Conservation (phyloP, 805 yeast species). For the Metschnikowia lochheadii region DNA sequence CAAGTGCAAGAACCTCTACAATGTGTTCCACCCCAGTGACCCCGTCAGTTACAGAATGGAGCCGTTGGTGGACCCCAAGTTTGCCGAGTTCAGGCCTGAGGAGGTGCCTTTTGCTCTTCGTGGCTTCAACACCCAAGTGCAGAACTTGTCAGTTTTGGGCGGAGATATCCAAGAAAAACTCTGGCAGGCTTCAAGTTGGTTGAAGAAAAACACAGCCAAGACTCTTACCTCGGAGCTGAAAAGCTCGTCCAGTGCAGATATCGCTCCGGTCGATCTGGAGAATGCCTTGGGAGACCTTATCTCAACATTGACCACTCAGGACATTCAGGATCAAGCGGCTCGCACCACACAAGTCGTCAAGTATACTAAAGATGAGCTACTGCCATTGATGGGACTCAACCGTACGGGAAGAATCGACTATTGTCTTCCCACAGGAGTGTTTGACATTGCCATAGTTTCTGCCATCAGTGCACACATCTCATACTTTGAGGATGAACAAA, state of each 20-base stretch:
- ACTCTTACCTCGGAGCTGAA: not conserved
- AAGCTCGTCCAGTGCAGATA: conserved; percentile 13
- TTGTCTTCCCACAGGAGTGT: conserved; percentile 67
- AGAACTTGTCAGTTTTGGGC: conserved; percentile 37
- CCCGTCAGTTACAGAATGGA: conserved; percentile 89
- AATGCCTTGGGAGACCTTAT: conserved; percentile 41
- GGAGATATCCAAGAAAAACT: conserved; percentile 36
- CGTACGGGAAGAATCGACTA: conserved; percentile 79
- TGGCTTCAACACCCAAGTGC: conserved; percentile 49
- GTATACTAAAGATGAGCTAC: conserved; percentile 27
- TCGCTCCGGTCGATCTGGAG: conserved; percentile 19
- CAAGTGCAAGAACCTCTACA: conserved; percentile 63
- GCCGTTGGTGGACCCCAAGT: conserved; percentile 60
- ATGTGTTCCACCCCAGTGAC: conserved; percentile 85
- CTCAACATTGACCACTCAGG: conserved; percentile 21
- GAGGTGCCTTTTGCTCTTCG: conserved; percentile 52
- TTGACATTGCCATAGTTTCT: conserved; percentile 74
- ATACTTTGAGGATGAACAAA: conserved; percentile 81
- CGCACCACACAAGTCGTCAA: conserved; percentile 23
- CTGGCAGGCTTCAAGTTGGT: conserved; percentile 37
- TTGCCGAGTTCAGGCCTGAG: conserved; percentile 51
- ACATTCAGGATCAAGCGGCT: conserved; percentile 16
- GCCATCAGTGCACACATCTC: conserved; percentile 86
- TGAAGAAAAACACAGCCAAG: conserved; percentile 8
- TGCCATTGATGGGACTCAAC: conserved; percentile 48